phyloP scores from a whole-genome alignment of 2,329 filamentous ascomycete genomes.

The Aspergillus sp. region DNA sequence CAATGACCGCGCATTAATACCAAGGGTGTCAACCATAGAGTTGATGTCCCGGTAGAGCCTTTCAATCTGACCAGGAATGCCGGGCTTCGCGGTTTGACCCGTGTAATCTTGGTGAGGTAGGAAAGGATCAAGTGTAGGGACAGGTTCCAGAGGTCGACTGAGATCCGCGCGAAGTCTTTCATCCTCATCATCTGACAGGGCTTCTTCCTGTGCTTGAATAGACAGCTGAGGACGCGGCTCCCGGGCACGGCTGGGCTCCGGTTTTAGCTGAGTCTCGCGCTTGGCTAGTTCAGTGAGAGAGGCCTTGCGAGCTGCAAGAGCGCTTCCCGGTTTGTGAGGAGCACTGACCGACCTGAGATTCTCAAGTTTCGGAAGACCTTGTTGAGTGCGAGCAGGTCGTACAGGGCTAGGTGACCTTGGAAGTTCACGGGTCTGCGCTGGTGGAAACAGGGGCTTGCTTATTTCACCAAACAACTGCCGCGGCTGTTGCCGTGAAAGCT shows the following conservation, averaged over 20 bases:
- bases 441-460: constrained; percentile 38
- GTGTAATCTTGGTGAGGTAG: constrained; percentile 49
- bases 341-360: constrained; percentile 39
- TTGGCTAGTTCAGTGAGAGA: constrained; percentile 34
- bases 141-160: constrained; percentile 42
- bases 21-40: constrained; percentile 90
- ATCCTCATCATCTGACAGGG: constrained; percentile 48
- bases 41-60: constrained; percentile 52
- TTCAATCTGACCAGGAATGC: constrained; percentile 51
- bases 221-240: constrained; percentile 31
- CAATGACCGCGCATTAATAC: constrained; percentile 74
- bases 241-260: constrained; percentile 24
- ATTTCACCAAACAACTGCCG: constrained; percentile 48
- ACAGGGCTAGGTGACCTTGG: constrained; percentile 50
- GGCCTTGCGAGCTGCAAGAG: constrained; percentile 42
- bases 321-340: constrained; percentile 37
- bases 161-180: constrained; percentile 48
- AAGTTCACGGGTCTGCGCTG: constrained; percentile 32
- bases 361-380: constrained; percentile 32
- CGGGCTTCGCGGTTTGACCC: constrained; percentile 45
- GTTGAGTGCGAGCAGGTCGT: constrained; percentile 28
- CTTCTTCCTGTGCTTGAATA: constrained; percentile 33
- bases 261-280: constrained; percentile 26
- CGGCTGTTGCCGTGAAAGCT: constrained; percentile 1
- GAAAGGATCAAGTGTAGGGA: constrained; percentile 48